Percentiles rank a stretch among this genome's conserved stretches.
These are phyloP conservation scores for Chimonanthus salicifolius DNA, from an alignment of 164 flowering plant genomes.

Conservation along the genomic window DNA sequence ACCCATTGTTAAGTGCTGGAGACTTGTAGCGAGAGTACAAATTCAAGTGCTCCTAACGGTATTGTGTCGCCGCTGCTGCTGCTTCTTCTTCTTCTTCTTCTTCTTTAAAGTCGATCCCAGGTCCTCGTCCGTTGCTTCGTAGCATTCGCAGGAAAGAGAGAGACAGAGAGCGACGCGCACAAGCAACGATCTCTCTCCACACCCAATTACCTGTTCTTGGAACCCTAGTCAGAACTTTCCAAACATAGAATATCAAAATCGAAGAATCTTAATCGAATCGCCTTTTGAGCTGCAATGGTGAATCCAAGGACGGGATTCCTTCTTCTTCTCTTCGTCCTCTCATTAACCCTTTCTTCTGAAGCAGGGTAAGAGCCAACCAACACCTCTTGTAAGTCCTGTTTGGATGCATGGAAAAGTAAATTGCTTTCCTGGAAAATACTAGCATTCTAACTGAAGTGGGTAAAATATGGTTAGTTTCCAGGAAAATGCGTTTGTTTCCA, in stretches of 20 bases:
- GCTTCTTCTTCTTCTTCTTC: no score
- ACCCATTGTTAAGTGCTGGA: background rate
- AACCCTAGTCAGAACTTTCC: background rate
- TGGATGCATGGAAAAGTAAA: no score
- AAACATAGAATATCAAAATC: conserved; percentile 4
- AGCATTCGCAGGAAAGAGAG: background rate
- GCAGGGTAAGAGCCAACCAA: conserved; percentile 13
- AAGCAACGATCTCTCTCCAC: background rate
- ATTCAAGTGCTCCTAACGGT: background rate
- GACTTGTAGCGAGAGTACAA: background rate
- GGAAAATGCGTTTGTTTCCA: background rate
- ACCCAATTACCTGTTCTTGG: background rate
- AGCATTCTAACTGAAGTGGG: background rate
- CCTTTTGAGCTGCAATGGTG: conserved; percentile 33
- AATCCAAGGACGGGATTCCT: conserved; percentile 13
- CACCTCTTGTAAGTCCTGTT: background rate
- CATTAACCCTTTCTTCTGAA: conserved; percentile 2
- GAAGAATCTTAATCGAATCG: conserved; percentile 19
- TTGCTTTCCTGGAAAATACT: background rate
- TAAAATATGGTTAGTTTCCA: background rate
- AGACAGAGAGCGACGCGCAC: background rate
- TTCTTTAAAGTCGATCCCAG: background rate
- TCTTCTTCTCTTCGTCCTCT: conserved; percentile 6
- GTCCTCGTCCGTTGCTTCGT: background rate
- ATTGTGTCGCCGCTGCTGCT: background rate